Conservation (phyloP, 441 rosid genomes). For the Gossypium davidsonii region DNA sequence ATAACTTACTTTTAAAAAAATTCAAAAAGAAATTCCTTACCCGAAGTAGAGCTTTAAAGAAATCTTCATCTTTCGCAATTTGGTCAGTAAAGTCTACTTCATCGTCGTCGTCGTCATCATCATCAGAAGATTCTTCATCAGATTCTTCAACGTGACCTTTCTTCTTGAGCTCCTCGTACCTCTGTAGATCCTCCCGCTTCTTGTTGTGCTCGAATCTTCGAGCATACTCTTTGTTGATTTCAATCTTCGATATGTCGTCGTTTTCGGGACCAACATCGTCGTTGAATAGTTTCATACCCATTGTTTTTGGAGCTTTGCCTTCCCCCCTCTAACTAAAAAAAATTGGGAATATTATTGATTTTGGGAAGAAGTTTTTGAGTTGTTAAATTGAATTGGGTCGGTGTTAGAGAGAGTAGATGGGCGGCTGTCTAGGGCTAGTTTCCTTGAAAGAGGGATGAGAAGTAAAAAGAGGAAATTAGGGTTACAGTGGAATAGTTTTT, state of each 20-base stretch:
- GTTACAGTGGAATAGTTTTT: too few species aligned
- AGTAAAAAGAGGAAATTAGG: too few species aligned
- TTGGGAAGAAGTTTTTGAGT: not conserved
- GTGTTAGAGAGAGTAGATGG: not conserved
- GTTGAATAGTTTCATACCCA: slow-evolving; percentile 48
- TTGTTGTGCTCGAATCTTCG: slow-evolving; percentile 49
- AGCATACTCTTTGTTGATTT: slow-evolving; percentile 47
- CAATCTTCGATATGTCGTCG: slow-evolving; percentile 30
- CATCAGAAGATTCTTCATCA: slow-evolving; percentile 20
- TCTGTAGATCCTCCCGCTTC: slow-evolving; percentile 58
- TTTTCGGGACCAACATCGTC: slow-evolving; percentile 29
- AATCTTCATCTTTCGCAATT: slow-evolving; percentile 26
- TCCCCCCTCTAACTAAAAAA: not conserved
- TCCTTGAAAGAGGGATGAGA: too few species aligned
- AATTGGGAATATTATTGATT: not conserved
- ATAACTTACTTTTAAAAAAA: too few species aligned
- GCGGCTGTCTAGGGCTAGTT: not conserved
- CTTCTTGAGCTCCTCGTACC: slow-evolving; percentile 40
- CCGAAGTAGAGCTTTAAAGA: slow-evolving; percentile 44
- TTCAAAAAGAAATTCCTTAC: slow-evolving; percentile 17
- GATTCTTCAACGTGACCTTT: slow-evolving; percentile 39
- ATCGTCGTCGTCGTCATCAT: slow-evolving; percentile 24
- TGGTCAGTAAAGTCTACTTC: slow-evolving; percentile 25
- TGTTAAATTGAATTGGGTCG: not conserved
- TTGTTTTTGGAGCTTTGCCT: not conserved